Percentiles rank a stretch among this genome's conserved stretches.
Conservation (phyloP, 164 flowering plant genomes). For the Nymphaea thermarum region DNA sequence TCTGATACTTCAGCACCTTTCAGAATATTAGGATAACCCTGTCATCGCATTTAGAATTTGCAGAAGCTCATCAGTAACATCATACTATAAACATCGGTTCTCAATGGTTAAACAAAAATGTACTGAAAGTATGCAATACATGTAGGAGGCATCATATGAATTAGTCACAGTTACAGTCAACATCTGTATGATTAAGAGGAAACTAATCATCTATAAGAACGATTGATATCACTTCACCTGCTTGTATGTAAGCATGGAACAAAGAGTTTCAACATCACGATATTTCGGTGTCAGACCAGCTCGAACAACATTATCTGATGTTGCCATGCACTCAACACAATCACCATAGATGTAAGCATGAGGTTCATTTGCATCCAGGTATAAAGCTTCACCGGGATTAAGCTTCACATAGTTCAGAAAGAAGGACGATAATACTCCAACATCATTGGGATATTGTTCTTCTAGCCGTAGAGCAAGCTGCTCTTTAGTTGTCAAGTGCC, state of each 20-base stretch:
- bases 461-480: constrained; percentile 50
- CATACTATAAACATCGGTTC: too few relatives aligned
- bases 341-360: constrained; percentile 88
- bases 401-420: constrained; percentile 73
- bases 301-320: constrained; percentile 94
- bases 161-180: too few relatives aligned
- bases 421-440: constrained; percentile 80
- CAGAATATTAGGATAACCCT: constrained; percentile 79
- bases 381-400: constrained; percentile 81
- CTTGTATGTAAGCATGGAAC: constrained; percentile 89
- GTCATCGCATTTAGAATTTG: constrained; percentile 4
- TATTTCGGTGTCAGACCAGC: constrained; percentile 94
- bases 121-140: too few relatives aligned
- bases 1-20: constrained; percentile 40
- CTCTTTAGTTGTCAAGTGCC: constrained; percentile 68
- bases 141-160: too few relatives aligned
- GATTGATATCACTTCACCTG: constrained; percentile 30
- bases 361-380: constrained; percentile 82
- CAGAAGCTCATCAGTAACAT: background rate
- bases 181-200: too few relatives aligned
- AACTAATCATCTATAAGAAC: too few relatives aligned
- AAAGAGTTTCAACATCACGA: constrained; percentile 68
- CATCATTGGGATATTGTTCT: constrained; percentile 72
- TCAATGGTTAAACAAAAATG: too few relatives aligned
- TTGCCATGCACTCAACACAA: constrained; percentile 91